Base-by-base conservation (phyloP, 2,329 filamentous ascomycete genomes). In the Myriosclerotinia duriaeana region DNA sequence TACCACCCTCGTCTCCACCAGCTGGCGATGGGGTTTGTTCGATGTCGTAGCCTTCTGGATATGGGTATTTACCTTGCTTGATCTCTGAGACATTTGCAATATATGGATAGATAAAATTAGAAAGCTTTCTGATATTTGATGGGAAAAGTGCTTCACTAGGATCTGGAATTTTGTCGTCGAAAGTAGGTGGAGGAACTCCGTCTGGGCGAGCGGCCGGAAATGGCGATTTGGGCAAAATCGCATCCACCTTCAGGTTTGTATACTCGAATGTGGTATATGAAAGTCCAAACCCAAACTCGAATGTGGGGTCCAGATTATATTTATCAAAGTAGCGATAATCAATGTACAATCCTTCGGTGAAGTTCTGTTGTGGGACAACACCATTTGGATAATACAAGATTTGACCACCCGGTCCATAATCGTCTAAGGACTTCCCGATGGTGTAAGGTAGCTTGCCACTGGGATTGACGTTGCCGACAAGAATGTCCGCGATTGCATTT, bases 251-350 rank as follows among this genome's bases (percentile, higher is more conserved):
- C 42, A 79, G 76, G 30, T 83, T 80, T 1, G 82, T 81, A 42
- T 88, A 81, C 14, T 83, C 78, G 75, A 87, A 92, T 0, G 78
- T 83, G 4, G 85, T 89, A 78, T 90, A 90, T 2, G 84, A 87
- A 1, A 97, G 83, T 0, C 93, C 94, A 68, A 88, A 93, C 0
- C 94, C 93, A 72, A 97, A 97, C 56, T 92, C 90, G 75, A 89
- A 97, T 0, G 90, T 89, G 0, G 93, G 93, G 6, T 82, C 81
- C 68, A 95, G 88, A 66, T 83, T 81, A 65, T 89, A 78, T 75
- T 89, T 91, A 80, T 97, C 93, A 72, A 97, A 93, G 77, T 93
- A 86, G 15, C 93, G 88, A 79, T 97, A 97, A 80, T 97, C 94
- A 71, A 96, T 88, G 75, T 93, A 93, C 0, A 97, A 79, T 0